Base-by-base conservation (phyloP, 306 rosid species). In the Cicer yamashitae region DNA sequence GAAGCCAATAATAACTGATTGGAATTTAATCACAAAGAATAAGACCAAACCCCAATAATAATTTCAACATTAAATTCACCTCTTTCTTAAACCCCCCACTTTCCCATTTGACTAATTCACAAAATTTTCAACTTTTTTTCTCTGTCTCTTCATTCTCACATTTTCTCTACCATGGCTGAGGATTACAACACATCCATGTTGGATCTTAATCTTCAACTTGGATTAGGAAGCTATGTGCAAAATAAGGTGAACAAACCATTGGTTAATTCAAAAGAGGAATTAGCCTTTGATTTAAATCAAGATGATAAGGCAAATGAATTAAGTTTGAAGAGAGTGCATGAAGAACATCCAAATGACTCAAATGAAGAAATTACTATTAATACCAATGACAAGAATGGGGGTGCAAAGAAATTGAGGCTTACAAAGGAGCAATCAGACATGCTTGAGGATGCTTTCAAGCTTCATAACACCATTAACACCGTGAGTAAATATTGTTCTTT, bases 321-420 rank as follows among this genome's bases (percentile, higher is more conserved):
- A 8, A 54, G 44, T 68, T 40, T 75, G 76, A 77, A 70, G 75
- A 73, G 39, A 17, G n/a, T 1, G 54, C 48, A 39, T 70, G 72
- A 48, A 2, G 17, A 68, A 74, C 2, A 60, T 12, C 64, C 69
- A 0, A 20, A 25, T 25, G 30, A 43, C 56, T 44, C 72, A 8
- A 41, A 59, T 75, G 72, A 46, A 77, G 51, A 48, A 10, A 76
- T 69, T 39, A 58, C 60, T 68, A 56, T 76, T 45, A 12, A 25
- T 76, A 68, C 45, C 62, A 67, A 39, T 80, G 54, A 7, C 66
- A 73, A 41, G 9, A 56, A 77, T 6, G 47, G 60, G 13, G 69
- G 63, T 70, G 81, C 90, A 61, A 93, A 87, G 86, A 93, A 93
- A 76, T 81, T 91, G 77, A 84, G 91, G 85, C 97, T 93, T 70